Conservation (phyloP, 2,329 filamentous ascomycete genomes). For the Cercospora janseana region DNA sequence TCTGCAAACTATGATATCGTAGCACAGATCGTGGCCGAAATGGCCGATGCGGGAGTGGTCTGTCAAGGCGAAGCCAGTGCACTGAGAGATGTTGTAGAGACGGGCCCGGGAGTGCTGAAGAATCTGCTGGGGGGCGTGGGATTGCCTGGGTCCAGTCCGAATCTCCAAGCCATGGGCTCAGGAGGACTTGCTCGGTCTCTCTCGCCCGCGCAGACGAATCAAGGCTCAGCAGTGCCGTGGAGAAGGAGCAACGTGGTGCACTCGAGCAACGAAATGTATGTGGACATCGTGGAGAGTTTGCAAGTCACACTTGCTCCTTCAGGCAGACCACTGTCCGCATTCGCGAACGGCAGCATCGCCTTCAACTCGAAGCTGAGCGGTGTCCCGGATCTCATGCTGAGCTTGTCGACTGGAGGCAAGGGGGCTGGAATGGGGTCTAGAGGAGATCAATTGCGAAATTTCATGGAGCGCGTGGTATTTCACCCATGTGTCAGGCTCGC, state of each 20-base stretch:
- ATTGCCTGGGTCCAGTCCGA: slow-evolving; percentile 59
- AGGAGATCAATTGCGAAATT: slow-evolving; percentile 39
- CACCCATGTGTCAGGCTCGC: slow-evolving; percentile 90
- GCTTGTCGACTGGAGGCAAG: slow-evolving; percentile 76
- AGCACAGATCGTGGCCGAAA: slow-evolving; percentile 87
- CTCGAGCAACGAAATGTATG: slow-evolving; percentile 95
- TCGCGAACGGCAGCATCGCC: slow-evolving; percentile 87
- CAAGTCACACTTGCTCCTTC: slow-evolving; percentile 87
- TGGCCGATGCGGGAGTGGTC: slow-evolving; percentile 91
- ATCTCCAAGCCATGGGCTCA: slow-evolving; percentile 26
- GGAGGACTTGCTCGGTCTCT: slow-evolving; percentile 18
- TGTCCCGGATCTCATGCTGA: slow-evolving; percentile 83
- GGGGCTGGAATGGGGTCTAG: slow-evolving; percentile 66
- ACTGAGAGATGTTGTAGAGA: slow-evolving; percentile 84
- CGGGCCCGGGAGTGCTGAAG: slow-evolving; percentile 77
- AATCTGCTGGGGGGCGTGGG: slow-evolving; percentile 85
- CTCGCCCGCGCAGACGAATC: slow-evolving; percentile 28
- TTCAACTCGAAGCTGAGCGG: slow-evolving; percentile 96
- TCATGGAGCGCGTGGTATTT: slow-evolving; percentile 87
- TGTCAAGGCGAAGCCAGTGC: slow-evolving; percentile 92
- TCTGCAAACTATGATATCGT: slow-evolving; percentile 90
- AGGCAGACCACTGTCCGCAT: slow-evolving; percentile 78
- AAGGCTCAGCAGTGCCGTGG: slow-evolving; percentile 70
- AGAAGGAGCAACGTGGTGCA: slow-evolving; percentile 87
- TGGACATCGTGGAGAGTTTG: slow-evolving; percentile 89